A percentile compares a stretch with the other conserved stretches of the same genome.
phyloP scores from a whole-genome alignment of 805 yeast genomes.

The Suhomyces kilbournensis region DNA sequence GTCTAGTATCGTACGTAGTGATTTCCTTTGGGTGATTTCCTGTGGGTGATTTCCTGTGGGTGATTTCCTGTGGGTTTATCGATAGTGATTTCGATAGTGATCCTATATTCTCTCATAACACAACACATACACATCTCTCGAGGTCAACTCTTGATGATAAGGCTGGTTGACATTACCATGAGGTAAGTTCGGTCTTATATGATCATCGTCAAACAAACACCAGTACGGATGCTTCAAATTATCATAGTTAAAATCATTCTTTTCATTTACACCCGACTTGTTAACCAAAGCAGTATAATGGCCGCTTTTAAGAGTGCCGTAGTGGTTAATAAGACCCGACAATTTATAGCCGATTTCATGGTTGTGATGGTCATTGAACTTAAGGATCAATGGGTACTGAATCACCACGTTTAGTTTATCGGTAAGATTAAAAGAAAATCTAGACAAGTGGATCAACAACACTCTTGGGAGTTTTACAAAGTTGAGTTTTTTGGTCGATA shows the following conservation, averaged over 20 bases:
- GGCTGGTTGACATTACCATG: slow-evolving; percentile 47
- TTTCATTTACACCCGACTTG: slow-evolving; percentile 26
- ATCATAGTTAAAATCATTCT: slow-evolving; percentile 10
- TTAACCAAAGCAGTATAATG: slow-evolving; percentile 72
- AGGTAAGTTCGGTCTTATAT: slow-evolving; percentile 39
- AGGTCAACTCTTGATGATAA: slow-evolving; percentile 29
- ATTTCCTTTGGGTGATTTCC: too few relatives aligned
- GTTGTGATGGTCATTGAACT: slow-evolving; percentile 39
- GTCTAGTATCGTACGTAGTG: too few relatives aligned
- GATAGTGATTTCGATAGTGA: too few relatives aligned
- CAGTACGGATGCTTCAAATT: slow-evolving; percentile 48
- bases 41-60: too few relatives aligned
- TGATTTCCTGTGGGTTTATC: too few relatives aligned
- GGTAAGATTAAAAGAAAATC: slow-evolving; percentile 49
- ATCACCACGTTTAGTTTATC: slow-evolving; percentile 51
- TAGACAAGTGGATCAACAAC: slow-evolving; percentile 38
- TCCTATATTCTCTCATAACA: slow-evolving; percentile 53
- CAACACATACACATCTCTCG: slow-evolving; percentile 65
- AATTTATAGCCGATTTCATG: slow-evolving; percentile 47
- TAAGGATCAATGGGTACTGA: slow-evolving; percentile 53
- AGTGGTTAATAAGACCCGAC: slow-evolving; percentile 66
- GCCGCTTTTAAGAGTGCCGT: slow-evolving; percentile 68
- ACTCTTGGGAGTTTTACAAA: slow-evolving; percentile 37
- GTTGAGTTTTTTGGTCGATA: slow-evolving; percentile 25
- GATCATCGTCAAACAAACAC: slow-evolving; percentile 77